Percentiles rank a stretch among this genome's conserved stretches.
These are phyloP conservation scores for Russula ochroleuca DNA, from an alignment of 768 basidiomycete species.

Conservation along the genomic window DNA sequence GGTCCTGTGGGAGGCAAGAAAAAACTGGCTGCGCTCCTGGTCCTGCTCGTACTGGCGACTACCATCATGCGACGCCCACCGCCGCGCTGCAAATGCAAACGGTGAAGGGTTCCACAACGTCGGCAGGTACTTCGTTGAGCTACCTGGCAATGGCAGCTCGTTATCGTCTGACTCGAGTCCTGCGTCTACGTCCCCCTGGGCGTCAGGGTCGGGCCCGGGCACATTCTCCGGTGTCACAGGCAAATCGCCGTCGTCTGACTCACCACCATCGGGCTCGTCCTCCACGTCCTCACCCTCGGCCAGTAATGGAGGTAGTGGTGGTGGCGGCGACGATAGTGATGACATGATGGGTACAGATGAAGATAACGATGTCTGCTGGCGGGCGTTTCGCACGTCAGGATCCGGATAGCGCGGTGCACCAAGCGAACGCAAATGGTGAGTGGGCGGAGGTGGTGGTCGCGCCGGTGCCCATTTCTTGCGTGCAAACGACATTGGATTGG, in stretches of 20 bases:
- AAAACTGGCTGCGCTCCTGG: conserved; percentile 12
- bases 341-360: not conserved
- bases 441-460: conserved; percentile 15
- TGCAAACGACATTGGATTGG: conserved; percentile 36
- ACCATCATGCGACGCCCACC: conserved; percentile 23
- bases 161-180: conserved; percentile 25
- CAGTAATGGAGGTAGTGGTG: not conserved
- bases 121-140: conserved; percentile 6
- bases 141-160: conserved; percentile 20
- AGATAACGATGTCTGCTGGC: not conserved
- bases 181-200: not conserved
- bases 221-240: conserved; percentile 29
- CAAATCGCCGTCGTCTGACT: conserved; percentile 28
- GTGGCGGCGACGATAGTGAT: not conserved
- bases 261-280: conserved; percentile 18
- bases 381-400: not conserved
- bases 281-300: conserved; percentile 3
- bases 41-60: conserved; percentile 9
- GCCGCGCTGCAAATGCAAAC: conserved; percentile 23
- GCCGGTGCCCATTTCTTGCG: conserved; percentile 35
- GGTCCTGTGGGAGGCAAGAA: conserved; percentile 4
- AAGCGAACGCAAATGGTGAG: conserved; percentile 20
- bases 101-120: conserved; percentile 28
- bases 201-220: conserved; percentile 9
- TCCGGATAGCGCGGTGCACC: conserved; percentile 5